Base-by-base conservation (phyloP, 2,329 filamentous ascomycete species). In the Rhynchosporium agropyri region DNA sequence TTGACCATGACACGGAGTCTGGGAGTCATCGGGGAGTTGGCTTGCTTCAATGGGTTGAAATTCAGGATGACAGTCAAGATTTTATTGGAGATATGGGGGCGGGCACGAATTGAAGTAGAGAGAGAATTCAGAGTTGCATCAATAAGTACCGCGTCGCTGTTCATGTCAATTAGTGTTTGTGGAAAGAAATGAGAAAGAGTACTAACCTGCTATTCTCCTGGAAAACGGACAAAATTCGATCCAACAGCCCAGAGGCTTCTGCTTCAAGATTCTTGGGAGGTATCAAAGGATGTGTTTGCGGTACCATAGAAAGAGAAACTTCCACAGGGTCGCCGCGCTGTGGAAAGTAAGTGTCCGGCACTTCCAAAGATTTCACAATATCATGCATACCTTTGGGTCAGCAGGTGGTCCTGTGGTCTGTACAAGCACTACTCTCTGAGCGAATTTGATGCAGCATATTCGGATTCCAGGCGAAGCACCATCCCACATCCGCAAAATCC, bases 371-470 rank as follows among this genome's bases (percentile, higher is more conserved):
- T 12, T 28, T 13, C 4, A 26, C 46, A 60, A 10, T 20, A 60
- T 69, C 60, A 62, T 65, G 80, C 85, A 76, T 84, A 97, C 91
- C 80, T 91, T 87, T 69, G 90, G 89, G 74, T 98, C 94, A 61
- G 86, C 82, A 69, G 91, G 90, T 63, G 89, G 79, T 53, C 91
- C 91, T n/a, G 89, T 87, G 10, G 92, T 97, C 77, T 99, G 94
- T 20, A 92, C 91, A 68, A 97, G 84, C 50, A 99, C 90, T 50
- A 98, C 91, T 67, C 91, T 88, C 79, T 99, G 94, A 43, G 92
- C 89, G 76, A 99, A 99, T 77, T 99, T 99, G 82, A 98, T 89
- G 79, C 95, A 98, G 81, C 92, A 96, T 75, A 98, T 89, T 71
- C 89, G 89, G 67, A 98, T 85, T 2, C 91, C 89, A 12, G 89